phyloP scores from a whole-genome alignment of 495 filamentous ascomycete species.

The Aspergillus carlsbadensis region DNA sequence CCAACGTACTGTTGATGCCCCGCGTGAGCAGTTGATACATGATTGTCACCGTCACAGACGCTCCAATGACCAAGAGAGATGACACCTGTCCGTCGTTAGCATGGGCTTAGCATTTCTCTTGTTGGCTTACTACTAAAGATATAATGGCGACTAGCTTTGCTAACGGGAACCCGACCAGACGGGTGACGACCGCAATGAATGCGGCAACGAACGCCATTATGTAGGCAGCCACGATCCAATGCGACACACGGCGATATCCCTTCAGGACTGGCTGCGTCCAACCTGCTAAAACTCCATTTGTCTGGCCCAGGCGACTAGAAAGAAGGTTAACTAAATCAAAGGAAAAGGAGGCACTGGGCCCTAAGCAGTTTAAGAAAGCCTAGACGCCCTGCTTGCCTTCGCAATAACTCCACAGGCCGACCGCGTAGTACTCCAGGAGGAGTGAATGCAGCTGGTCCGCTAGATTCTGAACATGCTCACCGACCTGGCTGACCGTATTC shows the following conservation, averaged over 20 bases:
- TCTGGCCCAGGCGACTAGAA: constrained; percentile 1
- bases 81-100: neutral
- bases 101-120: neutral
- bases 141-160: neutral
- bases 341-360: too few relatives aligned
- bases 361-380: too few relatives aligned
- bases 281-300: neutral
- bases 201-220: neutral
- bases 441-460: too few relatives aligned
- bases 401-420: too few relatives aligned
- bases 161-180: constrained; percentile 3
- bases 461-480: too few relatives aligned
- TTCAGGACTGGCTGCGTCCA: neutral
- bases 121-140: constrained; percentile 1
- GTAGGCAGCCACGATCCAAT: constrained; percentile 2
- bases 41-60: neutral
- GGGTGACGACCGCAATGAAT: neutral
- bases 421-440: too few relatives aligned
- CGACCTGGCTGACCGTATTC: too few relatives aligned
- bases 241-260: neutral
- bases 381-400: too few relatives aligned
- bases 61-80: constrained; percentile 1
- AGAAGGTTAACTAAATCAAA: too few relatives aligned
- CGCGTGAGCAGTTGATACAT: neutral
- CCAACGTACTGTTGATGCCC: neutral